A percentile compares a stretch with the other conserved stretches of the same genome.
Evolutionary conservation across 257 asterid genomes (phyloP).

Genomic region (Solanum habrochaites): DNA sequence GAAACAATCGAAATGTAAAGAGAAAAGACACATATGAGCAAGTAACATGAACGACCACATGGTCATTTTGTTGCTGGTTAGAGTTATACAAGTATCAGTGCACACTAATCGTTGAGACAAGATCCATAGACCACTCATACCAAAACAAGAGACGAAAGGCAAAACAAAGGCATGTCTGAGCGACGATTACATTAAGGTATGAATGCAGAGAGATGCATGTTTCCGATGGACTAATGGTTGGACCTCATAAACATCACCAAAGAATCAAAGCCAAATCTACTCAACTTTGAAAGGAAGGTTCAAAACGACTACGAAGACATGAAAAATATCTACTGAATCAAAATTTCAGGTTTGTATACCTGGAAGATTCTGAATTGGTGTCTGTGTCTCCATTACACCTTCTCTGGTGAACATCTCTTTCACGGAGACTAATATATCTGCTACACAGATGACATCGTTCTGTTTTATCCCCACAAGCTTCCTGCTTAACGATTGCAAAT

Average conservation of each 20-base stretch:
- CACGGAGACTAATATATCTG: conserved; percentile 77
- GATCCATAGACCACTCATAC: background rate
- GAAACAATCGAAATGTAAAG: background rate
- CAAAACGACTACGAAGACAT: background rate
- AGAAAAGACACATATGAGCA: background rate
- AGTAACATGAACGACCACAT: background rate
- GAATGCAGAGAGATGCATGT: background rate
- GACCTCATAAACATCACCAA: background rate
- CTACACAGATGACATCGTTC: conserved; percentile 60
- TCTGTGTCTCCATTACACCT: conserved; percentile 42
- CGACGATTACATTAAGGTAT: background rate
- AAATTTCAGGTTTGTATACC: conserved; percentile 24
- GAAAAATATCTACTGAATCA: background rate
- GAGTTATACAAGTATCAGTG: background rate
- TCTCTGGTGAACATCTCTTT: conserved; percentile 54
- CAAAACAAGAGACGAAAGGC: background rate
- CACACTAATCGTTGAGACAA: background rate
- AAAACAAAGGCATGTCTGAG: background rate
- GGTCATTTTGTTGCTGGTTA: background rate
- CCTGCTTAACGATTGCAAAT: conserved; percentile 31
- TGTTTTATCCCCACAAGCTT: conserved; percentile 84
- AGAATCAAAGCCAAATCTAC: background rate
- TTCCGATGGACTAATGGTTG: background rate
- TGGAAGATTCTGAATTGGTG: conserved; percentile 70
- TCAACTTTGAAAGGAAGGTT: background rate